Base-by-base conservation (phyloP, 495 filamentous ascomycete species). In the Talaromyces liani region DNA sequence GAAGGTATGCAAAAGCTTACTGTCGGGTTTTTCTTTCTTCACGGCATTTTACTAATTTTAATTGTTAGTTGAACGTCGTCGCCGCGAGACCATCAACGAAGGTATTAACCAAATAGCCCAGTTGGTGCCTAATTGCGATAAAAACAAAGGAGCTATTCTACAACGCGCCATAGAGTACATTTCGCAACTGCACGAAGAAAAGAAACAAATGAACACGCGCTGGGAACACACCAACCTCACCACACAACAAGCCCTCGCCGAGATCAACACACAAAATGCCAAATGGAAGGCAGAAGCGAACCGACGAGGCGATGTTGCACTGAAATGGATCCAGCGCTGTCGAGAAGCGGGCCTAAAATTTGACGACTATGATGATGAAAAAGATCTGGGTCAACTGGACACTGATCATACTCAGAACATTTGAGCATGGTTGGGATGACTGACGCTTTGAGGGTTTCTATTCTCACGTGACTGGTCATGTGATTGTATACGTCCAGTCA, bases 71-170 rank as follows among this genome's bases (percentile, higher is more conserved):
- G 94, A 98, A 76, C 91, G 94, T 60, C 92, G 94, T 55, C 94
- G 94, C 41, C 91, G 94, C 65, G 94, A 98, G 73, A 97, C 95
- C 4, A 98, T 98, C 74, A 98, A 98, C 71, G 94, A 98, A 76
- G 94, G 94, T 58, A 98, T 98, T 70, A 98, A 97, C 70, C 93
- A 98, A 76, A 87, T 98, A 47, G 90, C 95, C 60, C 97, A 97
- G 75, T 93, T 98, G 61, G 94, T 98, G 0, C 94, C 94, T 3
- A 92, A 92, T 39, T 98, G 94, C 70, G 94, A 98, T 75, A 98
- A 98, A 82, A 98, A 98, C 77, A 98, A 98, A 75, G 94, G 94
- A 4, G 94, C 92, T 2, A 97, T 98, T 62, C 79, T 98, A 39
- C 92, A 96, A 70, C 90, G 94, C 8, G 93, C 94, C 1, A 93